These are phyloP conservation scores for Lactifluus rugatus DNA, from an alignment of 768 basidiomycete genomes.

Conservation along the genomic window DNA sequence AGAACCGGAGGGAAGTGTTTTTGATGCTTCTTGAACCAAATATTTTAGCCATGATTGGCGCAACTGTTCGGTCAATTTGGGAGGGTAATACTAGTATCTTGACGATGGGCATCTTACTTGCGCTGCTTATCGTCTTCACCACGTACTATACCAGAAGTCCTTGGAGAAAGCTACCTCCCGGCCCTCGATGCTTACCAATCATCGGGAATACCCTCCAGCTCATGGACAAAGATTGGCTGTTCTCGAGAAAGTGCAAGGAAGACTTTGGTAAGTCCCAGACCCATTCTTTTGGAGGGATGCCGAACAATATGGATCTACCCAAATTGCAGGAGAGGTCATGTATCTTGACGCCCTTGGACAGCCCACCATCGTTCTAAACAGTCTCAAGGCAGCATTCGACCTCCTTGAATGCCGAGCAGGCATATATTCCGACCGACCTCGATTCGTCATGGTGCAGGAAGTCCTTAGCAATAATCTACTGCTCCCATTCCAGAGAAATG, in stretches of 20 bases:
- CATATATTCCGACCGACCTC: slow-evolving; percentile 24
- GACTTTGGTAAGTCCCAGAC: not conserved
- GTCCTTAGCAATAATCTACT: slow-evolving; percentile 6
- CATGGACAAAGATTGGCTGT: not conserved
- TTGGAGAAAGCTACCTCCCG: not conserved
- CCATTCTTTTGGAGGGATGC: not conserved
- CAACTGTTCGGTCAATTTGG: not conserved
- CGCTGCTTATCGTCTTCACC: not conserved
- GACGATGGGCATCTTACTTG: not conserved
- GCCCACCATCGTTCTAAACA: slow-evolving; percentile 23
- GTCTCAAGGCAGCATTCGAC: slow-evolving; percentile 21
- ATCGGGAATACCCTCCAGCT: not conserved
- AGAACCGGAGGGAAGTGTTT: too few species aligned
- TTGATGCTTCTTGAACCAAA: not conserved
- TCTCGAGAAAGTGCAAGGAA: not conserved
- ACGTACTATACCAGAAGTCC: not conserved
- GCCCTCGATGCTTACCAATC: not conserved
- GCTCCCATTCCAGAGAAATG: not conserved
- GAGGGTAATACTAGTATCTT: not conserved
- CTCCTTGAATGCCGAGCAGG: slow-evolving; percentile 22
- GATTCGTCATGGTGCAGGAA: not conserved
- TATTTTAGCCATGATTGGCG: not conserved
- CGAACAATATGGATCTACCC: not conserved
- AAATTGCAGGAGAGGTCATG: slow-evolving; percentile 11
- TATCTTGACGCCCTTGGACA: slow-evolving; percentile 12